These are phyloP conservation scores for Pleurotus tuoliensis DNA, from an alignment of 768 basidiomycete species.

Conservation along the genomic window DNA sequence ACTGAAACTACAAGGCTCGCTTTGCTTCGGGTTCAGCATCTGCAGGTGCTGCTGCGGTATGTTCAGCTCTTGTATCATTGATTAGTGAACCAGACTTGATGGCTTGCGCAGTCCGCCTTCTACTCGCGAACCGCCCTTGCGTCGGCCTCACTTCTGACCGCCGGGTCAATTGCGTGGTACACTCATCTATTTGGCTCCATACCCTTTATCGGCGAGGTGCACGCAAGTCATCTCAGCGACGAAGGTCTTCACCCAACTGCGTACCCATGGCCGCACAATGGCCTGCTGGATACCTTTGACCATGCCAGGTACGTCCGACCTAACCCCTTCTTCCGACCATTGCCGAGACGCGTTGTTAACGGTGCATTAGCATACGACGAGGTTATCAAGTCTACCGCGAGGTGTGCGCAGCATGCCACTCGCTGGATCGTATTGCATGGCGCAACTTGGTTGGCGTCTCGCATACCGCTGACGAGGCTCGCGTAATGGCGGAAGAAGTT, in stretches of 20 bases:
- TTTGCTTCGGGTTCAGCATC: slow-evolving; percentile 63
- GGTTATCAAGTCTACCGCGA: slow-evolving; percentile 98
- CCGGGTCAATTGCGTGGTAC: slow-evolving; percentile 95
- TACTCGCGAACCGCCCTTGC: slow-evolving; percentile 72
- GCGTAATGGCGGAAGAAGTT: slow-evolving; percentile 91
- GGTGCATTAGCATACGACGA: slow-evolving; percentile 73
- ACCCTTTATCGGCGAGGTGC: slow-evolving; percentile 88
- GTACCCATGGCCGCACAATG: slow-evolving; percentile 92
- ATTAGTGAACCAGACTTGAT: slow-evolving; percentile 7
- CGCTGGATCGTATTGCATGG: slow-evolving; percentile 99
- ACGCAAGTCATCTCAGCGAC: slow-evolving; percentile 89
- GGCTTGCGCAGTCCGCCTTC: slow-evolving; percentile 47
- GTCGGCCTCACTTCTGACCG: slow-evolving; percentile 73
- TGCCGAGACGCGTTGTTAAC: slow-evolving; percentile 10
- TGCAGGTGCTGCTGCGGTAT: slow-evolving; percentile 62
- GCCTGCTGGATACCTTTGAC: slow-evolving; percentile 88
- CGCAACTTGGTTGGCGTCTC: slow-evolving; percentile 98
- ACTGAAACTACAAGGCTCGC: slow-evolving; percentile 47
- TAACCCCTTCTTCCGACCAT: slow-evolving; percentile 10
- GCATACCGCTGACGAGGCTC: slow-evolving; percentile 88
- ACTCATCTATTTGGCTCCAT: slow-evolving; percentile 88
- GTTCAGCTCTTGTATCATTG: slow-evolving; percentile 13
- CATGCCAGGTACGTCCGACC: slow-evolving; percentile 76
- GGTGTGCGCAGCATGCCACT: slow-evolving; percentile 98
- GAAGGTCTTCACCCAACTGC: slow-evolving; percentile 87